Evolutionary conservation across 2,329 filamentous ascomycete genomes (phyloP).

Genomic region (Dactylonectria estremocensis): DNA sequence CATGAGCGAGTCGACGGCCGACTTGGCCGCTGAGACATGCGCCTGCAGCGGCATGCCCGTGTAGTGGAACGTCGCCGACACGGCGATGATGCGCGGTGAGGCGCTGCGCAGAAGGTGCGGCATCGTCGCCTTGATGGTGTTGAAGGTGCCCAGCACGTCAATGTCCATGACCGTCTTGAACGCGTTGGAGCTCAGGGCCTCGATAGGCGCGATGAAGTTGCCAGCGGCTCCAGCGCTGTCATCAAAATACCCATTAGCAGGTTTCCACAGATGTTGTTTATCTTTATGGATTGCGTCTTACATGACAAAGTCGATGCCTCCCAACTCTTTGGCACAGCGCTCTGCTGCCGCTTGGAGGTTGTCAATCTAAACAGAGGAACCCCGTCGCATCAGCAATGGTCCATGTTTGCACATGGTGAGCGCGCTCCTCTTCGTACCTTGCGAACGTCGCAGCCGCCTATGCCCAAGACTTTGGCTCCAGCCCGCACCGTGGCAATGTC

Average conservation of each 20-base stretch:
- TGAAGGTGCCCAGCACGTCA: conserved; percentile 93
- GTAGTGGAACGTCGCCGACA: conserved; percentile 94
- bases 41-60: conserved; percentile 87
- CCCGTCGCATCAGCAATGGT: conserved; percentile 11
- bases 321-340: conserved; percentile 85
- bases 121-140: conserved; percentile 93
- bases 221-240: conserved; percentile 92
- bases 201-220: conserved; percentile 92
- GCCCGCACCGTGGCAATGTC: conserved; percentile 85
- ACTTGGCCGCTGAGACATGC: conserved; percentile 93
- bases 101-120: conserved; percentile 86
- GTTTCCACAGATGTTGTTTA: background rate
- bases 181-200: conserved; percentile 86
- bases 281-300: conserved; percentile 59
- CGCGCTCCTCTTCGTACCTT: conserved; percentile 60
- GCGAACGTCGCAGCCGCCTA: conserved; percentile 86
- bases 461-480: conserved; percentile 88
- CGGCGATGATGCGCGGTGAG: conserved; percentile 85
- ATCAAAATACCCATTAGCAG: conserved; percentile 6
- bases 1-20: conserved; percentile 88
- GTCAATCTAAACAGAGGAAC: conserved; percentile 43
- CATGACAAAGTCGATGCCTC: conserved; percentile 94
- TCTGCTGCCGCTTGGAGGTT: conserved; percentile 77
- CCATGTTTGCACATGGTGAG: background rate
- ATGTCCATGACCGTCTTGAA: conserved; percentile 98